These are phyloP conservation scores for Hypoxylon sp. DNA, from an alignment of 2,329 filamentous ascomycete genomes.

Conservation along the genomic window DNA sequence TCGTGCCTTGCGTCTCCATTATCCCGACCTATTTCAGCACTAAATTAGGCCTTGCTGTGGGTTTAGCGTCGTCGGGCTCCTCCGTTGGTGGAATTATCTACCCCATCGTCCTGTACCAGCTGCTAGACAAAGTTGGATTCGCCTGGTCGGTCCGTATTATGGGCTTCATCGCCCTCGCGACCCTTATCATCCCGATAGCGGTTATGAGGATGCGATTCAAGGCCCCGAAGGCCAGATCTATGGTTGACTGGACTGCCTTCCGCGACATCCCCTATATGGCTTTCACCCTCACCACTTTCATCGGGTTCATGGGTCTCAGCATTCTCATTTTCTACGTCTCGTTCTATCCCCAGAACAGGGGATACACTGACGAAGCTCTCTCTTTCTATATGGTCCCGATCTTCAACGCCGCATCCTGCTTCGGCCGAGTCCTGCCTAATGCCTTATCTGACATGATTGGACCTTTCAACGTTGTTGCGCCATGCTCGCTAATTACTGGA, in stretches of 20 bases:
- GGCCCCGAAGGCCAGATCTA: constrained; percentile 56
- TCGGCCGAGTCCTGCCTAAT: constrained; percentile 58
- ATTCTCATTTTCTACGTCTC: constrained; percentile 63
- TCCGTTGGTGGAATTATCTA: constrained; percentile 52
- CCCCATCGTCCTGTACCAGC: constrained; percentile 41
- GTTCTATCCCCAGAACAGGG: constrained; percentile 47
- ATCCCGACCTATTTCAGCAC: constrained; percentile 50
- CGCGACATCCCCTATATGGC: constrained; percentile 58
- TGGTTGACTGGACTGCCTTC: constrained; percentile 61
- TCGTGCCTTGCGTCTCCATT: constrained; percentile 53
- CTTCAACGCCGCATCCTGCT: constrained; percentile 58
- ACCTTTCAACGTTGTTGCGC: constrained; percentile 57
- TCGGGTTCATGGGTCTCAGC: constrained; percentile 61
- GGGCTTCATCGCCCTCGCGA: constrained; percentile 43
- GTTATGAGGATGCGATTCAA: constrained; percentile 58
- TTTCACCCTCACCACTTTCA: constrained; percentile 49
- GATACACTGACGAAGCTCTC: constrained; percentile 43
- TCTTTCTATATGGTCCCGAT: constrained; percentile 59
- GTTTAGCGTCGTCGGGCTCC: constrained; percentile 45
- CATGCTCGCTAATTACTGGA: constrained; percentile 53
- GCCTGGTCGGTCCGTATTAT: constrained; percentile 44
- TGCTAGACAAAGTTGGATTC: constrained; percentile 37
- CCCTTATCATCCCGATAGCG: constrained; percentile 47
- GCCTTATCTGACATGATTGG: constrained; percentile 57
- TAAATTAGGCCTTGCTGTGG: constrained; percentile 46